These are phyloP conservation scores for Cokeromyces recurvatus DNA, from an alignment of 371 early-diverging fungal species.

Conservation along the genomic window DNA sequence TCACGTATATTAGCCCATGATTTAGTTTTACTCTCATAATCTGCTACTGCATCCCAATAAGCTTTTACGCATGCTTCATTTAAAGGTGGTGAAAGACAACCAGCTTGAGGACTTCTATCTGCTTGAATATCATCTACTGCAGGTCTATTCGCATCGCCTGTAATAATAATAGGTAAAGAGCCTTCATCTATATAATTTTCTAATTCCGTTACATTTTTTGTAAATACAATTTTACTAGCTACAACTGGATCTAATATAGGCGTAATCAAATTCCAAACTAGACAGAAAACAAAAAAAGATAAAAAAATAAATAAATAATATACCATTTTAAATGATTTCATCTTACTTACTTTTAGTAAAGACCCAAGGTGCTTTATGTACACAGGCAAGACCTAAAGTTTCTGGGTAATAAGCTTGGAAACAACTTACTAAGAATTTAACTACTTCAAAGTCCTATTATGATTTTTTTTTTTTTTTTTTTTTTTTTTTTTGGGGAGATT, in stretches of 20 bases:
- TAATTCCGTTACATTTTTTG: constrained; percentile 59
- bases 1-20: constrained; percentile 21
- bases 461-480: too few relatives aligned
- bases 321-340: too few relatives aligned
- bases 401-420: constrained; percentile 92
- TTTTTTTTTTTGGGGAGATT: too few relatives aligned
- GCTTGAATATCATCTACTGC: constrained; percentile 25
- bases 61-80: constrained; percentile 14
- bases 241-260: constrained; percentile 91
- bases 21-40: constrained; percentile 23
- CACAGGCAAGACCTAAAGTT: constrained; percentile 68
- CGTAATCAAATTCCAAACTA: constrained; percentile 74
- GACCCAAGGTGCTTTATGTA: constrained; percentile 86
- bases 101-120: background rate
- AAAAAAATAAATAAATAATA: background rate
- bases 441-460: constrained; percentile 69
- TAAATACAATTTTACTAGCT: constrained; percentile 80
- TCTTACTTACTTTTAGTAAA: constrained; percentile 69
- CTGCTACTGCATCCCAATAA: constrained; percentile 17
- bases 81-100: constrained; percentile 6
- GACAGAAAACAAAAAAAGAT: background rate
- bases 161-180: constrained; percentile 28
- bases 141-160: constrained; percentile 21
- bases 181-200: constrained; percentile 51
- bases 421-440: constrained; percentile 76